Conservation (phyloP, 108 stramenopile species). For the Skeletonema costatum region DNA sequence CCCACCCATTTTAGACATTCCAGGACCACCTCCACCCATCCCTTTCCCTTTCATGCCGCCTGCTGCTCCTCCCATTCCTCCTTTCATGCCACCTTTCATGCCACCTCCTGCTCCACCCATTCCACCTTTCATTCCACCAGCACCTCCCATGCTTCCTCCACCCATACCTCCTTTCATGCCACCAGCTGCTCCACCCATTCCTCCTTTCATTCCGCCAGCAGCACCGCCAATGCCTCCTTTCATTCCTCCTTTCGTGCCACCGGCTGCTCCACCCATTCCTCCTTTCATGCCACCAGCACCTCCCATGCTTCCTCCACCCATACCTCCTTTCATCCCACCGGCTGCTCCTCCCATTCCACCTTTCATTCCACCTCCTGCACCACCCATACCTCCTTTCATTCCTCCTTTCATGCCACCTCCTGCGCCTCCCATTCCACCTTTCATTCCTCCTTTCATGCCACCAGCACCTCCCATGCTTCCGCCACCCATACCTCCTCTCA, state of each 20-base stretch:
- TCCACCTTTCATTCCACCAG: background rate
- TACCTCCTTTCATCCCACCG: background rate
- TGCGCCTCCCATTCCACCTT: background rate
- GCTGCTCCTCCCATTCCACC: background rate
- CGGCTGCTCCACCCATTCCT: background rate
- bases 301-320: no score
- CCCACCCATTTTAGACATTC: background rate
- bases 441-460: background rate
- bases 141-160: no score
- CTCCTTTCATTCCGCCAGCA: background rate
- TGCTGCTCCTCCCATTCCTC: background rate
- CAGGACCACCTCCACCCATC: background rate
- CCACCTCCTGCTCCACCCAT: background rate
- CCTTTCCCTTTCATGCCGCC: background rate
- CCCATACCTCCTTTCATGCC: background rate
- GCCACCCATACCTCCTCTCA: background rate
- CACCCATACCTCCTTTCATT: background rate
- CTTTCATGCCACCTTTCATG: background rate
- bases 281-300: background rate
- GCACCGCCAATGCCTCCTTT: background rate
- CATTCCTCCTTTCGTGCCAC: background rate
- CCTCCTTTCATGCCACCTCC: background rate
- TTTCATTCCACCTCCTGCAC: background rate
- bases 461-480: background rate
- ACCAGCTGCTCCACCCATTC: background rate